Conservation (phyloP, 1,284 basidiomycete species). For the Cutaneotrichosporon spelunceum region DNA sequence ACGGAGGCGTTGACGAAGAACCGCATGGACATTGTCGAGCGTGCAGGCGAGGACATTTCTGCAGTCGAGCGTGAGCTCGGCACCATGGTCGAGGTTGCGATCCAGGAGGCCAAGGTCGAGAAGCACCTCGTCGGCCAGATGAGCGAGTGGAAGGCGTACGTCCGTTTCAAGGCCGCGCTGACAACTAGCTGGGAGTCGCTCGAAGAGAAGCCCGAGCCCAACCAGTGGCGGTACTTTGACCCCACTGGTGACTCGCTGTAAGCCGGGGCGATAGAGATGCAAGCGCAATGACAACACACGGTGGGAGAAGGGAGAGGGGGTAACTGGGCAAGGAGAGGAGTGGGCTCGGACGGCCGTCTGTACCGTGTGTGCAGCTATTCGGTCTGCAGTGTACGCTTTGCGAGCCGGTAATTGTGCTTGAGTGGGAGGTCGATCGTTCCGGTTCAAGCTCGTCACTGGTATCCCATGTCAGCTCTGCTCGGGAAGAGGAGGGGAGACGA, state of each 20-base stretch:
- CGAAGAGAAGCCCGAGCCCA: constrained; percentile 35
- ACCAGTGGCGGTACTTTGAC: constrained; percentile 51
- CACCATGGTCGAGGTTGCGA: constrained; percentile 46
- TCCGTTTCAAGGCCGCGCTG: constrained; percentile 35
- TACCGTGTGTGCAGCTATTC: background rate
- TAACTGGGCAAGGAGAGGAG: background rate
- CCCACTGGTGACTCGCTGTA: constrained; percentile 33
- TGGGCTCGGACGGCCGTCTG: background rate
- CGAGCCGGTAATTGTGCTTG: no score
- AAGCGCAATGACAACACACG: constrained; percentile 1
- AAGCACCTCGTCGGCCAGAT: constrained; percentile 74
- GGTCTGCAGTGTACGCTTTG: background rate
- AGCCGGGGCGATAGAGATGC: constrained; percentile 12
- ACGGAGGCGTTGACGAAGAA: constrained; percentile 81
- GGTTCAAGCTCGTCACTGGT: no score
- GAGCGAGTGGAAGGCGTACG: constrained; percentile 94
- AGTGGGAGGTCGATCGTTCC: no score
- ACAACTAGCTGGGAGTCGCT: constrained; percentile 45
- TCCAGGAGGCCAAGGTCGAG: constrained; percentile 82
- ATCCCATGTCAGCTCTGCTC: no score
- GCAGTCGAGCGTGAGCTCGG: constrained; percentile 64
- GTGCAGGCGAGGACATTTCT: constrained; percentile 63
- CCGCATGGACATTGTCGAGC: constrained; percentile 71
- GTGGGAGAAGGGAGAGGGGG: no score
- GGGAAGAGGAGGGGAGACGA: no score